These are phyloP conservation scores for Dictyostelium firmibasis DNA, from an alignment of 78 protist genomes.

Conservation along the genomic window DNA sequence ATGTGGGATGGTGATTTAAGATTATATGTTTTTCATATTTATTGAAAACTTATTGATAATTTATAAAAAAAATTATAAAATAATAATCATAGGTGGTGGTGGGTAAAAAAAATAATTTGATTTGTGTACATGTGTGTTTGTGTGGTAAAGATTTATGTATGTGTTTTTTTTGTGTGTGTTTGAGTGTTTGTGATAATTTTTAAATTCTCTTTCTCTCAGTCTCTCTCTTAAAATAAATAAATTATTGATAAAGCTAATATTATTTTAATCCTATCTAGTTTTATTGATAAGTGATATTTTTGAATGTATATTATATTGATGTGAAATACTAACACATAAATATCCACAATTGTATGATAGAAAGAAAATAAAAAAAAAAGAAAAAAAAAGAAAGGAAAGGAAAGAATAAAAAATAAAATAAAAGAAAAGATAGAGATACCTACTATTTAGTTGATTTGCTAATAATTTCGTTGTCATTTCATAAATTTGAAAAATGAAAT, in stretches of 20 bases:
- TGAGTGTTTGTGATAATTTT: not conserved
- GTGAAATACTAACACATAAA: not conserved
- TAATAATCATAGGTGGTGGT: not conserved
- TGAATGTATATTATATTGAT: not conserved
- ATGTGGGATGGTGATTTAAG: not conserved
- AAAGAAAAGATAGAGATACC: not conserved
- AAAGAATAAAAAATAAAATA: not conserved
- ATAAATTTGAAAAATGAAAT: not conserved
- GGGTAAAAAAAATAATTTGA: not conserved
- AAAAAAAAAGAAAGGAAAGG: not conserved
- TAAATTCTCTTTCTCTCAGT: not conserved
- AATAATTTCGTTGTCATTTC: slow-evolving; percentile 59
- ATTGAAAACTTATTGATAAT: not conserved
- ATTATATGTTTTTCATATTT: not conserved
- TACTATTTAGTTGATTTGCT: slow-evolving; percentile 47
- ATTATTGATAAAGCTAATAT: not conserved
- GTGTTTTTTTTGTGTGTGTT: not conserved
- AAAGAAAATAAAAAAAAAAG: not conserved
- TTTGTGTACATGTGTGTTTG: not conserved
- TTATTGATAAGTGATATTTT: not conserved
- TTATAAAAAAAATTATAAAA: not conserved
- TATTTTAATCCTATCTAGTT: not conserved
- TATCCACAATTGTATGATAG: not conserved
- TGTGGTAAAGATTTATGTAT: not conserved
- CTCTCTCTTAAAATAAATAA: not conserved